Base-by-base conservation (phyloP, 2,329 filamentous ascomycete genomes). In the Zymoseptoria crescenta region DNA sequence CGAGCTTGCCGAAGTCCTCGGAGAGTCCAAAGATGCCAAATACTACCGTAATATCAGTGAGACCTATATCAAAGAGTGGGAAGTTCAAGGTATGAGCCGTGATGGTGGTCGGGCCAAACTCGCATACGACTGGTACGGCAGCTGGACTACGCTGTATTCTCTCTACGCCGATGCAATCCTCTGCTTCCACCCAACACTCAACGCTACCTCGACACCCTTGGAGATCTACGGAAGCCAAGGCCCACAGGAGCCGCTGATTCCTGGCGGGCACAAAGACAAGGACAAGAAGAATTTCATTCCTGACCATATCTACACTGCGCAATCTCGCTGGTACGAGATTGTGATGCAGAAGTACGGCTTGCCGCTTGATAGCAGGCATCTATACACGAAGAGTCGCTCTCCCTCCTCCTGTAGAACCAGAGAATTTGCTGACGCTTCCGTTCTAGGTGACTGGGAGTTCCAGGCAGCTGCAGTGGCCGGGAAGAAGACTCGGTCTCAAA, bases 101-200 rank as follows among this genome's bases (percentile, higher is more conserved):
- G 83, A 87, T 58, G 82, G 83, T 8, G 77, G 85, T 0, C 89
- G 93, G 72, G 85, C 88, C 21, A 92, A 90, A 65, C 80, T 96
- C 8, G 84, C 87, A 9, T 96, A 96, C 74, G 82, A 90, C 69
- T 86, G 87, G 79, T 87, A 88, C 64, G 88, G 88, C 13, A 89
- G 87, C 55, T 92, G 88, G 88, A 91, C 88, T 6, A 91, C 87
- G 0, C 80, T 95, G 41, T 96, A 96, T 78, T 93, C 91, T 70
- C 80, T 95, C 27, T 96, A 90, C 74, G 84, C 87, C 13, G 90
- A 95, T 74, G 84, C 83, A 28, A 79, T 93, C 21, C 82, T 94
- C 35, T 94, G 89, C 75, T 94, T 94, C 78, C 88, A 92, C 68
- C 79, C 63, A 77, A 54, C 69, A 69, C 16, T 67, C 66, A 64